Conservation (phyloP, 176 grass and related monocot genomes). For the Sorghum bicolor region DNA sequence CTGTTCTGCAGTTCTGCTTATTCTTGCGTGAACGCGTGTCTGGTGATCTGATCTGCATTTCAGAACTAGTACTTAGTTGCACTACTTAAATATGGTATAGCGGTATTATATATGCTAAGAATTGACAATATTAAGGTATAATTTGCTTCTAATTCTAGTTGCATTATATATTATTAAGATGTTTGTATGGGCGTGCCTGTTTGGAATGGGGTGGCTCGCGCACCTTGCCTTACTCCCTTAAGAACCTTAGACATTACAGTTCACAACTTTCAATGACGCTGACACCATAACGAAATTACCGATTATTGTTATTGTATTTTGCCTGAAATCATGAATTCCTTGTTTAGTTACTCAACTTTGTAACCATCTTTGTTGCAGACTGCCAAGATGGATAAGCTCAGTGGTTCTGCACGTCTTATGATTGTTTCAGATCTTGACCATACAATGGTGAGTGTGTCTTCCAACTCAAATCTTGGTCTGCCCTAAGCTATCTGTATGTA, state of each 20-base stretch:
- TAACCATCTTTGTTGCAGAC: constrained; percentile 23
- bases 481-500: background rate
- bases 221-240: too few relatives aligned
- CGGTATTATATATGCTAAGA: too few relatives aligned
- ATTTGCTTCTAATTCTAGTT: too few relatives aligned
- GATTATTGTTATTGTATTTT: background rate
- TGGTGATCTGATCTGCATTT: too few relatives aligned
- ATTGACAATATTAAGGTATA: too few relatives aligned
- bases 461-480: background rate
- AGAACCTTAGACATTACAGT: background rate
- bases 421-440: constrained; percentile 97
- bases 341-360: background rate
- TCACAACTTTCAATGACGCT: background rate
- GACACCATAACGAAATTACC: background rate
- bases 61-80: too few relatives aligned
- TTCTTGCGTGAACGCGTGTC: too few relatives aligned
- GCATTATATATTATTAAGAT: too few relatives aligned
- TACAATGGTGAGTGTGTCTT: constrained; percentile 66
- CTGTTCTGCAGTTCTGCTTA: too few relatives aligned
- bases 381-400: constrained; percentile 77
- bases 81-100: too few relatives aligned
- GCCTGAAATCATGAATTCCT: background rate
- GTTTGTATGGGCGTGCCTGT: too few relatives aligned
- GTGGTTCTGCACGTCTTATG: constrained; percentile 79
- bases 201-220: too few relatives aligned